Evolutionary conservation across 2,329 filamentous ascomycete species (phyloP).

Genomic region (Penicillium sp.): DNA sequence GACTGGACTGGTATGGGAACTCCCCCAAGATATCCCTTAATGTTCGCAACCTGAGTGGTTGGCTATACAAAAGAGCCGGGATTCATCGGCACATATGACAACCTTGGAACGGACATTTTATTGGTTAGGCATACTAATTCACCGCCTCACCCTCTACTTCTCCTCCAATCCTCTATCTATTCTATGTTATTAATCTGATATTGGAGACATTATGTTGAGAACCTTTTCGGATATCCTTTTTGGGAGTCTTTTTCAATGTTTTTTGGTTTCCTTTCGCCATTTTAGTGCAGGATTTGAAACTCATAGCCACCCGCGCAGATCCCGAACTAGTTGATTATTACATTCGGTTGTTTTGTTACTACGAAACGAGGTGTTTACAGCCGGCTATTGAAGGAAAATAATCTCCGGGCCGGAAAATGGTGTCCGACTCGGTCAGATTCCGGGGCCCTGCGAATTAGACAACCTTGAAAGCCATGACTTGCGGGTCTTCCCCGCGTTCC

Average conservation of each 20-base stretch:
- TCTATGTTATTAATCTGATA: neutral
- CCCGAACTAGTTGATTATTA: neutral
- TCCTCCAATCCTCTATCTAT: too few relatives aligned
- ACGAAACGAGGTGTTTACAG: neutral
- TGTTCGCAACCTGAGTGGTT: neutral
- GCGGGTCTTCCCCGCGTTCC: neutral
- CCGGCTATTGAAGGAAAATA: slow-evolving; percentile 3
- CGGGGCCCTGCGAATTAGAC: neutral
- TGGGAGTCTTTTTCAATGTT: neutral
- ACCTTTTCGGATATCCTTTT: neutral
- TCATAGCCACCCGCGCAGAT: neutral
- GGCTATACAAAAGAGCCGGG: neutral
- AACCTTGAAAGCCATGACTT: neutral
- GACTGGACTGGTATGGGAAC: neutral
- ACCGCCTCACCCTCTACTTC: neutral
- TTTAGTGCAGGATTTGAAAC: neutral
- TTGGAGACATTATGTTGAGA: neutral
- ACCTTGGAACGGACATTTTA: neutral
- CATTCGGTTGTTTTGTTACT: neutral
- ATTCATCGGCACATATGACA: neutral
- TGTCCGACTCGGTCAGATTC: neutral
- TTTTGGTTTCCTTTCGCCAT: too few relatives aligned
- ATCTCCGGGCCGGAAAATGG: slow-evolving; percentile 5
- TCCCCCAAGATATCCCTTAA: neutral
- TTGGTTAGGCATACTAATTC: neutral